A percentile compares a stretch with the other conserved stretches of the same genome.
phyloP scores from a whole-genome alignment of 2,329 filamentous ascomycete genomes.

The Ophiostoma ips region DNA sequence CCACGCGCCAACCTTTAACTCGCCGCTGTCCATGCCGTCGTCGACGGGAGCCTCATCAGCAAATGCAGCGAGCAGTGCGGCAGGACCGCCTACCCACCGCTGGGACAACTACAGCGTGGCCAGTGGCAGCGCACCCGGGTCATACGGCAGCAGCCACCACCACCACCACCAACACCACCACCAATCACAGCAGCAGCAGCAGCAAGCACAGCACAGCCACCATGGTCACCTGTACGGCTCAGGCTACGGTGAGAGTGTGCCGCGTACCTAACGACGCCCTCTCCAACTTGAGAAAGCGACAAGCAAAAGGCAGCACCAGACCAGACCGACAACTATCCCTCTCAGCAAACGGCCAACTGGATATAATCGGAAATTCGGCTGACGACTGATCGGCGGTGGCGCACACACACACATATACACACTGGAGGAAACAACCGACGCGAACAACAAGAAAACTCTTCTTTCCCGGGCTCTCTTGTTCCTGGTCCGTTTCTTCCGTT shows the following conservation, averaged over 20 bases:
- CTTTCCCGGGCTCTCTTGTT: no score
- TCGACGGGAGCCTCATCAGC: neutral
- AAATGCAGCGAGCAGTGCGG: neutral
- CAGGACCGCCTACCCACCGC: conserved; percentile 2
- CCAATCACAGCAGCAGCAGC: conserved; percentile 10
- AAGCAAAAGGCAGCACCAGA: no score
- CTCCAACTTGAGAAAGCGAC: no score
- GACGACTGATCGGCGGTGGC: no score
- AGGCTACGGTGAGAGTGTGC: conserved; percentile 11
- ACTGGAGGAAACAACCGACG: no score
- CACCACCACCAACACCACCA: no score
- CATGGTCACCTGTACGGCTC: conserved; percentile 11
- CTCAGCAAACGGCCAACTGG: no score
- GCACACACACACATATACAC: no score
- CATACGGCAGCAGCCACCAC: conserved; percentile 9
- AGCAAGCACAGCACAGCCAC: conserved; percentile 8
- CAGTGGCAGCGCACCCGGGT: neutral
- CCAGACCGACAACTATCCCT: no score
- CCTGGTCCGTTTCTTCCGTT: neutral
- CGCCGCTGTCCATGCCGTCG: conserved; percentile 9
- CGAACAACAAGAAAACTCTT: no score
- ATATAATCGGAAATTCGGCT: no score
- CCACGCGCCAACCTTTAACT: conserved; percentile 12
- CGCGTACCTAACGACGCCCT: conserved; percentile 13
- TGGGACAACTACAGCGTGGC: conserved; percentile 14